Base-by-base conservation (phyloP, 192 early-diverging fungal species). In the Pilobolus umbonatus region DNA sequence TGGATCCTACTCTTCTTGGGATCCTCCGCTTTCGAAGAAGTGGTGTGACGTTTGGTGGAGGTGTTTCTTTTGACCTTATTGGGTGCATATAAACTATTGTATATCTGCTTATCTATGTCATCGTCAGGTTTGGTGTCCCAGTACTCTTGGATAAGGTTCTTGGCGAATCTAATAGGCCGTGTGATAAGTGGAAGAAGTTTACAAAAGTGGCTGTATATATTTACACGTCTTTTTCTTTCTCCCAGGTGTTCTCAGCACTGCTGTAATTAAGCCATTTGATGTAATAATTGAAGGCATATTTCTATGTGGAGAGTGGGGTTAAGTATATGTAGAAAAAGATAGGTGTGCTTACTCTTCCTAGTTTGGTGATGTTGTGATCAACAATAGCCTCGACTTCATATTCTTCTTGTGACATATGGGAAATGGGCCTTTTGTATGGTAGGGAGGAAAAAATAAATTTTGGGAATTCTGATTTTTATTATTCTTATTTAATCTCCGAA, bases 351-450 rank as follows among this genome's bases (percentile, higher is more conserved):
- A 14, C 29, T 48, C 19, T 48, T 19, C 28, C n/a, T 5, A 43
- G 22, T 26, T 35, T 59, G 25, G 26, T 22, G 17, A 43, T 43
- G 8, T 39, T 59, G 31, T 59, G 57, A 36, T 25, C 44, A 30
- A 34, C 12, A 14, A 59, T 59, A 4, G 29, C 17, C 5, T 59
- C 57, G 7, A 59, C 57, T 59, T 59, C 57, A 34, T 59, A 59
- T 38, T 59, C 57, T 7, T 48, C 32, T 48, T 59, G 45, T n/a
- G 30, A 32, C 15, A 29, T 32, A n/a, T 0, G 14, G 5, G 25
- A 22, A 48, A 25, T 24, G 46, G n/a, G 21, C 26, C 26, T 47
- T 5, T 47, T 47, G 9, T 24, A 47, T 6, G 9, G 22, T n/a
- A 35, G 22, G 19, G 9, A 5, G 24, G 17, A 35, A 22, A 36